Evolutionary conservation across 2,329 filamentous ascomycete species (phyloP).

Genomic region (Rhytidhysteron rufulum): DNA sequence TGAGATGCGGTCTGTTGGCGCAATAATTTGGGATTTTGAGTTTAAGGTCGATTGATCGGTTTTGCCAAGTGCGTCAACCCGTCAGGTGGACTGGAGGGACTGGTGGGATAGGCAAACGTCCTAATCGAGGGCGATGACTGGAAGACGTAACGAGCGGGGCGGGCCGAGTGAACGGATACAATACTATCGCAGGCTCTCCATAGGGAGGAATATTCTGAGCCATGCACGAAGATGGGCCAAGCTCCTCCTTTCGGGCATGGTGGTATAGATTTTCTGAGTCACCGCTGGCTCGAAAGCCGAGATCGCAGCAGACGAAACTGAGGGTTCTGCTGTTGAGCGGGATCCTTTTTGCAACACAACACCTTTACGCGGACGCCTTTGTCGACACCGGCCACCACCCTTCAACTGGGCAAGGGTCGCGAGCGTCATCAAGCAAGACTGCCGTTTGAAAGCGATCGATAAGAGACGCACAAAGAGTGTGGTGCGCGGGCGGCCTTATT

Average conservation of each 20-base stretch:
- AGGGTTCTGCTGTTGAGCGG: not conserved
- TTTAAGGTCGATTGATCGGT: no score
- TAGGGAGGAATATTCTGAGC: not conserved
- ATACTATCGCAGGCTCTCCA: not conserved
- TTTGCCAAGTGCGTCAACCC: no score
- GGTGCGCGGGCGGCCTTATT: slow-evolving; percentile 8
- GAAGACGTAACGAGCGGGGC: slow-evolving; percentile 1
- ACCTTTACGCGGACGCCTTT: no score
- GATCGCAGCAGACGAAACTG: not conserved
- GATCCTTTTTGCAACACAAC: slow-evolving; percentile 1
- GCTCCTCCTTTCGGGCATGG: not conserved
- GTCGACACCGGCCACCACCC: no score
- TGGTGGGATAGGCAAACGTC: slow-evolving; percentile 4
- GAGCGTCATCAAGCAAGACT: slow-evolving; percentile 20
- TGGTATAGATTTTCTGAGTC: slow-evolving; percentile 10
- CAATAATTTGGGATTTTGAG: no score
- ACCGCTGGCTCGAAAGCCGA: slow-evolving; percentile 7
- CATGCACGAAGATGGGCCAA: not conserved
- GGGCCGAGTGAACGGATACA: not conserved
- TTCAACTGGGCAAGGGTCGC: slow-evolving; percentile 17
- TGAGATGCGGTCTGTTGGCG: no score
- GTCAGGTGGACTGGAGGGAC: no score
- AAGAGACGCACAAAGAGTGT: slow-evolving; percentile 3
- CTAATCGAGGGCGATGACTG: not conserved
- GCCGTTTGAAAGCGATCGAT: slow-evolving; percentile 2